These are phyloP conservation scores for Mycena vitilis DNA, from an alignment of 768 basidiomycete species.

Conservation along the genomic window DNA sequence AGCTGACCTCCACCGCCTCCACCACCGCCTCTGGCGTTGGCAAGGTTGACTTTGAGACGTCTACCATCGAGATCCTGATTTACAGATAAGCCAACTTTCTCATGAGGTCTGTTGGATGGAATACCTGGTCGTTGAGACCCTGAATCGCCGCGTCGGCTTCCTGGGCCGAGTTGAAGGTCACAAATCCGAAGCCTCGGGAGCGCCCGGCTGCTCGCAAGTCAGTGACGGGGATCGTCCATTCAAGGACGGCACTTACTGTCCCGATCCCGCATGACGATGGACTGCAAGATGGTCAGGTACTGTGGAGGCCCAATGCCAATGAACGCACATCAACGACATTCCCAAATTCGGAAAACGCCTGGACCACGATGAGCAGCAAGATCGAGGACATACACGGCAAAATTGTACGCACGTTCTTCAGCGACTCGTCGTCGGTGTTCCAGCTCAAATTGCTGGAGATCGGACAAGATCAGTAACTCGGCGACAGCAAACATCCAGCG, in stretches of 20 bases:
- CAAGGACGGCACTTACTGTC: conserved; percentile 6
- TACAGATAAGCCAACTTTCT: background rate
- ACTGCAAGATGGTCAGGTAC: background rate
- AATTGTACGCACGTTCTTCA: conserved; percentile 10
- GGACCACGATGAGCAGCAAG: background rate
- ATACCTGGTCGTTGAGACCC: background rate
- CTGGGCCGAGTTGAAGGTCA: conserved; percentile 22
- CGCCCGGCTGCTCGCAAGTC: conserved; percentile 18
- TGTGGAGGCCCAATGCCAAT: background rate
- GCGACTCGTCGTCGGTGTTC: conserved; percentile 29
- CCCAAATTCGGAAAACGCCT: conserved; percentile 28
- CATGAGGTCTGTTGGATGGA: too few relatives aligned
- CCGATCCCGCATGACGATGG: conserved; percentile 30
- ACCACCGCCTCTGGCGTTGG: conserved; percentile 24
- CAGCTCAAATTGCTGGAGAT: conserved; percentile 38
- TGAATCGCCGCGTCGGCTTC: conserved; percentile 26
- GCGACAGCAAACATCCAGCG: conserved; percentile 4
- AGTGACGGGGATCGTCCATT: background rate
- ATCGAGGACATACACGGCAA: background rate
- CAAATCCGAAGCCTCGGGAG: conserved; percentile 29
- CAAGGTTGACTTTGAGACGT: conserved; percentile 31
- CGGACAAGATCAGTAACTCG: conserved; percentile 38
- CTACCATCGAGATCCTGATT: conserved; percentile 31
- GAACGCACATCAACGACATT: conserved; percentile 18
- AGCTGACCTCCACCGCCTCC: conserved; percentile 11